Evolutionary conservation across 2,329 filamentous ascomycete species (phyloP).

Genomic region (Phoma sp.): DNA sequence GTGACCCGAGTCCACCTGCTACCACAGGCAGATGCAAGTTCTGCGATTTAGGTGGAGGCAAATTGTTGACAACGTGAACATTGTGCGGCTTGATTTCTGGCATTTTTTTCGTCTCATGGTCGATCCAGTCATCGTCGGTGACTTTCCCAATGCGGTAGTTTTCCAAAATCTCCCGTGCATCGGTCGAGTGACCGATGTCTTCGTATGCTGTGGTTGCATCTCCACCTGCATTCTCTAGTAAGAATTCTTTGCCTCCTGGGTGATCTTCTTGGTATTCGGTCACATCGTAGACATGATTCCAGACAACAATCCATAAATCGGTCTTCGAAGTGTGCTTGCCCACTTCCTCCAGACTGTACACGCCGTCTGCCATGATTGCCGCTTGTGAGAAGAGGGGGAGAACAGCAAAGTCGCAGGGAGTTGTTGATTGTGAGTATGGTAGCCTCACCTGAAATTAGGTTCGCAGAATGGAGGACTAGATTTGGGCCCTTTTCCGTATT

Average conservation of each 20-base stretch:
- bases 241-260: slow-evolving; percentile 53
- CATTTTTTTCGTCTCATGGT: slow-evolving; percentile 44
- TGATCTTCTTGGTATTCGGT: slow-evolving; percentile 65
- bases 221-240: slow-evolving; percentile 51
- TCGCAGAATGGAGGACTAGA: too few species aligned
- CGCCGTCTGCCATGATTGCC: slow-evolving; percentile 15
- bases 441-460: too few species aligned
- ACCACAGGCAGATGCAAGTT: not conserved
- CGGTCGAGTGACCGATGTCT: slow-evolving; percentile 55
- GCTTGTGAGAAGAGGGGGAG: too few species aligned
- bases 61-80: slow-evolving; percentile 18
- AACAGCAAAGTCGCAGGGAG: too few species aligned
- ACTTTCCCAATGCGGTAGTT: slow-evolving; percentile 41
- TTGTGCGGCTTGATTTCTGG: slow-evolving; percentile 33
- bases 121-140: slow-evolving; percentile 22
- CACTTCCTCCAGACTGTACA: slow-evolving; percentile 41
- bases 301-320: slow-evolving; percentile 60
- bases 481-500: too few species aligned
- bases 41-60: slow-evolving; percentile 18
- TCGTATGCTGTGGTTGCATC: slow-evolving; percentile 54
- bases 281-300: slow-evolving; percentile 60
- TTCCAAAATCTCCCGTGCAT: slow-evolving; percentile 52
- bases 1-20: slow-evolving; percentile 5
- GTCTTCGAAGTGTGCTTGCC: slow-evolving; percentile 57
- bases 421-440: too few species aligned